Conservation (phyloP, 192 early-diverging fungal species). For the Jimgerdemannia flammicorona region DNA sequence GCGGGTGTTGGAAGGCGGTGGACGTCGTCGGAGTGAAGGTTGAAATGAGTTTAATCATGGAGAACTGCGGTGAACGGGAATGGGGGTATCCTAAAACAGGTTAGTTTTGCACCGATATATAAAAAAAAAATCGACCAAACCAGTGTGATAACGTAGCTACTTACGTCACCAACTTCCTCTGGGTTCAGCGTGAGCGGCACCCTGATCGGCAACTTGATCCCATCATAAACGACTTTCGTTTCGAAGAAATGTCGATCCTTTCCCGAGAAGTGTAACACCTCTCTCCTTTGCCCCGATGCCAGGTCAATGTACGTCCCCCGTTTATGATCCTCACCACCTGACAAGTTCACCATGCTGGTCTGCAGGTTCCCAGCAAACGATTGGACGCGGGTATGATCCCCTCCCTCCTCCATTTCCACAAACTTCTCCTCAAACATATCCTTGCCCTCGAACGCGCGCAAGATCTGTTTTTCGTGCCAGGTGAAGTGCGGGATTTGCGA, state of each 20-base stretch:
- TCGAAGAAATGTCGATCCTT: conserved; percentile 89
- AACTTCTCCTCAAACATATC: conserved; percentile 87
- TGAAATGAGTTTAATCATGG: conserved; percentile 73
- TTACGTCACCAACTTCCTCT: conserved; percentile 90
- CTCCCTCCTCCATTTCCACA: conserved; percentile 26
- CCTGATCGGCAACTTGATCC: conserved; percentile 81
- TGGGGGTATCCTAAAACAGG: not conserved
- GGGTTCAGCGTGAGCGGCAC: conserved; percentile 83
- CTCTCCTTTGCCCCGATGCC: conserved; percentile 36
- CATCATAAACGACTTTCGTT: conserved; percentile 80
- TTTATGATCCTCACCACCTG: conserved; percentile 18
- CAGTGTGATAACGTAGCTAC: conserved; percentile 11
- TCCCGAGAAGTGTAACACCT: conserved; percentile 44
- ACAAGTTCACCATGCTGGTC: not conserved
- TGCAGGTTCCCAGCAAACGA: not conserved
- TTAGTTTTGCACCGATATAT: not conserved
- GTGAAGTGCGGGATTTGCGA: conserved; percentile 74
- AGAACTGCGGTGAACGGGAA: conserved; percentile 51
- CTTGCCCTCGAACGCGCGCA: conserved; percentile 78
- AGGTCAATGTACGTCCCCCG: conserved; percentile 49
- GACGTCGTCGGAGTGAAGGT: conserved; percentile 63
- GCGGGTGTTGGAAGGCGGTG: conserved; percentile 41
- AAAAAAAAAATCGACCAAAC: conserved; percentile 5
- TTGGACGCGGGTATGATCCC: conserved; percentile 9
- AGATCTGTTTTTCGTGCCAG: conserved; percentile 74